Percentiles rank a stretch among this genome's conserved stretches.
Conservation (phyloP, 495 filamentous ascomycete genomes). For the Daldinia childiae region DNA sequence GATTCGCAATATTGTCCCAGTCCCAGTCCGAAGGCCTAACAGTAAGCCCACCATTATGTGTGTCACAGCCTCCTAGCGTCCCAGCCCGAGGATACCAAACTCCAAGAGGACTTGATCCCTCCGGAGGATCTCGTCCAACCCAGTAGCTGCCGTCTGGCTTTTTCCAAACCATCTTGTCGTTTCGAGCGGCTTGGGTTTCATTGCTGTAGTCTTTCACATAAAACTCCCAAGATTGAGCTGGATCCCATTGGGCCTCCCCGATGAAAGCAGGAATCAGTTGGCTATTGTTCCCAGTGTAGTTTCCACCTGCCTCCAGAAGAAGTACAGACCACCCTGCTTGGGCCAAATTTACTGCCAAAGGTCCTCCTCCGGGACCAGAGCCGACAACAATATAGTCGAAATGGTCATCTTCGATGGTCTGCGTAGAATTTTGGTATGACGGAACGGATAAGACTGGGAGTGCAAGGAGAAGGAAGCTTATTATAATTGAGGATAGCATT, state of each 20-base stretch:
- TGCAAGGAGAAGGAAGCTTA: neutral
- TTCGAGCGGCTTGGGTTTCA: neutral
- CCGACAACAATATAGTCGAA: slow-evolving; percentile 12
- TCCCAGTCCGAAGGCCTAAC: neutral
- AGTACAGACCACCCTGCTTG: slow-evolving; percentile 2
- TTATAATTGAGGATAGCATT: neutral
- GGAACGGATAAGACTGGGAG: neutral
- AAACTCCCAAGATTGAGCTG: neutral
- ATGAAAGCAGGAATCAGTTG: neutral
- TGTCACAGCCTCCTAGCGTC: slow-evolving; percentile 3
- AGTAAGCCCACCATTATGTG: slow-evolving; percentile 2
- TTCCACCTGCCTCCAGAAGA: neutral
- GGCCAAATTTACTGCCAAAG: slow-evolving; percentile 2
- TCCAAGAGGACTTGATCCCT: neutral
- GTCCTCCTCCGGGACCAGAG: neutral
- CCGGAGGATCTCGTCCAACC: slow-evolving; percentile 3
- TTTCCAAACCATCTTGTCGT: neutral
- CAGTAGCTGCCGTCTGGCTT: neutral
- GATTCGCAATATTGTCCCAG: neutral
- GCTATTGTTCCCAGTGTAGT: neutral
- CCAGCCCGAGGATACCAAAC: slow-evolving; percentile 9
- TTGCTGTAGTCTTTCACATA: neutral
- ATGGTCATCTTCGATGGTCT: neutral
- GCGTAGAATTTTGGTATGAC: neutral
- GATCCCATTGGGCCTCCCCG: neutral